Evolutionary conservation across 805 yeast genomes (phyloP), one percentile per base, ranked within the genome.

Genomic region (Jamesozyma rosinii): DNA sequence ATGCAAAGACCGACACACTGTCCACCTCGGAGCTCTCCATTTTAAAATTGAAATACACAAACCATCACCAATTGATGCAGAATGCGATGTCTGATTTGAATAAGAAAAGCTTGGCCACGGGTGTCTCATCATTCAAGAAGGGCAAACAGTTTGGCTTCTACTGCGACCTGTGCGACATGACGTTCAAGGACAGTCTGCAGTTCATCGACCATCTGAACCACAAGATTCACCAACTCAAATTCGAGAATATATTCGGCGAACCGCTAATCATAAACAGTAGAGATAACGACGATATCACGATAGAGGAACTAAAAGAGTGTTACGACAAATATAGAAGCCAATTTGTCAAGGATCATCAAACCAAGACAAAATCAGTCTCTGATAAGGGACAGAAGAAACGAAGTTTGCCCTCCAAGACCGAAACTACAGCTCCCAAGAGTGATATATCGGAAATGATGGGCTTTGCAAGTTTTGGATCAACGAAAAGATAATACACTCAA

Each of bases 151-250:
- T 85, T 47, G 96, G 97, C 19, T 90, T 90, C 63, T 75, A 75
- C 52, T 92, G 98, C 63, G 83, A 81, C 10, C 61, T 76, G 1
- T 92, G 98, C 62, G 76, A 81, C 49, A 61, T 85, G 45, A 81
- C 90, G 2, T 90, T 77, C 64, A 79, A 87, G 55, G 97, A 92
- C 58, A 82, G 83, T 44, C 65, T 87, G 51, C 83, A 87, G 48
- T 78, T 79, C 58, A 71, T 86, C 3, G 94, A 89, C 57, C 97
- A 92, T 65, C 67, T 86, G 55, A 87, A 85, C 55, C 77, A 87
- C 31, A 79, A 78, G 30, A 80, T 74, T 47, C 97, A 83, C 62
- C 55, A 72, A 33, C 58, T 64, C 4, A 70, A 67, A 44, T 69
- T 72, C 44, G 72, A 60, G 38, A 42, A 46, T 8, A 26, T 59